Percentiles rank a stretch among this genome's conserved stretches.
phyloP scores from a whole-genome alignment of 148 eudicot genomes.

The Gaultheria prostrata region DNA sequence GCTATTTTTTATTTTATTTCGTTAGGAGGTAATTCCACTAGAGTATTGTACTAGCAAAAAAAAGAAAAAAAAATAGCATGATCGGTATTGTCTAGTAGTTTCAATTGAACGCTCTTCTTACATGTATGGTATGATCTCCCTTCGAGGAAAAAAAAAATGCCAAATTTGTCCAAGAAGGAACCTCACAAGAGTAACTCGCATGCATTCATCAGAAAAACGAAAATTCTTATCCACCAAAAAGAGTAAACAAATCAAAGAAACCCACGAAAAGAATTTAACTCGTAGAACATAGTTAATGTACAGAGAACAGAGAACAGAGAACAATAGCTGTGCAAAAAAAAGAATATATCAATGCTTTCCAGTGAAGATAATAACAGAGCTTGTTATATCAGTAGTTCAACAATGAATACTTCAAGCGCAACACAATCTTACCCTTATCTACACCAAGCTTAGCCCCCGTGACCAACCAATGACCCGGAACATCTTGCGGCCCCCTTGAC shows the following conservation, averaged over 20 bases:
- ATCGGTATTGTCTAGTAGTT: too few species aligned
- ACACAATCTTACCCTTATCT: constrained; percentile 76
- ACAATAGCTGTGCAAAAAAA: constrained; percentile 26
- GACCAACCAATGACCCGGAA: constrained; percentile 97
- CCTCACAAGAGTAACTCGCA: not conserved
- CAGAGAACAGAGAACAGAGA: constrained; percentile 26
- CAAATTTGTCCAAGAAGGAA: not conserved
- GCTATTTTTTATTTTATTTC: too few species aligned
- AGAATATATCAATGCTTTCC: constrained; percentile 7
- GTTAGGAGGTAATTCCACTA: too few species aligned
- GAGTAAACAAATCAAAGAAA: not conserved
- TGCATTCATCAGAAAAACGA: not conserved
- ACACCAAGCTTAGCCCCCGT: constrained; percentile 98
- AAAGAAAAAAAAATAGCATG: too few species aligned
- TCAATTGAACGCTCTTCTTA: too few species aligned
- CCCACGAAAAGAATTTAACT: not conserved
- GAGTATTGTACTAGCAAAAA: too few species aligned
- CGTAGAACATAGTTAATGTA: constrained; percentile 20
- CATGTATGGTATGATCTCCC: too few species aligned
- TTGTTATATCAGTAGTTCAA: constrained; percentile 62
- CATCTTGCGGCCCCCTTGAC: constrained; percentile 87
- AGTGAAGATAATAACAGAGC: not conserved
- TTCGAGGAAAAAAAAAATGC: too few species aligned
- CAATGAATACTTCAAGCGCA: constrained; percentile 82
- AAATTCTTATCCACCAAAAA: not conserved